Conservation (phyloP, 129 eudicot species). For the Oenanthe sinensis region DNA sequence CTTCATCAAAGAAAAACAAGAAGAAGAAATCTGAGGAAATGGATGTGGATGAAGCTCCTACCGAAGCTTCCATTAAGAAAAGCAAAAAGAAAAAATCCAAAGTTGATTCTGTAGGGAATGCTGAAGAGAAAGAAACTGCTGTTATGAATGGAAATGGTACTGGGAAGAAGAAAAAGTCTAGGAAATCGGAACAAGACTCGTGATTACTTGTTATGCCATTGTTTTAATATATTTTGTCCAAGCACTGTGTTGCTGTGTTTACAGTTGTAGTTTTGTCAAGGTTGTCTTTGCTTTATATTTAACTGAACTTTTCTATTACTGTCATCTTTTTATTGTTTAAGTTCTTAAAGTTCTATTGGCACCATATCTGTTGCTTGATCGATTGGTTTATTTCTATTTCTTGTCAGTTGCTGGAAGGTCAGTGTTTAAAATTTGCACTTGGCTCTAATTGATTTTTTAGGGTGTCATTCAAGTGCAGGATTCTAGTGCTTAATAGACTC, state of each 20-base stretch:
- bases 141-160: constrained; percentile 39
- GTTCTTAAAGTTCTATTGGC: neutral
- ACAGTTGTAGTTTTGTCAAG: neutral
- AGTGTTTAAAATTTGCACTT: neutral
- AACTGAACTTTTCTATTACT: neutral
- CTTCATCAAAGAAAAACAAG: constrained; percentile 58
- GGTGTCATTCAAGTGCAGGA: too few relatives aligned
- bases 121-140: neutral
- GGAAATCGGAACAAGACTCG: neutral
- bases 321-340: neutral
- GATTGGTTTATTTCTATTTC: neutral
- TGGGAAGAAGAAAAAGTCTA: constrained; percentile 55
- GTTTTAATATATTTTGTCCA: neutral
- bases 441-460: too few relatives aligned
- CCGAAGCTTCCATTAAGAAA: constrained; percentile 44
- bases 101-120: constrained; percentile 11
- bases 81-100: constrained; percentile 77
- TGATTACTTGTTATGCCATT: neutral
- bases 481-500: neutral
- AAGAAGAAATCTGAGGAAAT: constrained; percentile 17
- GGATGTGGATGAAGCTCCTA: constrained; percentile 45
- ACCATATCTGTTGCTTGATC: neutral
- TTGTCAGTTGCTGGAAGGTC: neutral
- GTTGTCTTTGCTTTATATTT: neutral
- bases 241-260: neutral